phyloP scores from a whole-genome alignment of 108 stramenopile species.

The Cyclotella atomus region DNA sequence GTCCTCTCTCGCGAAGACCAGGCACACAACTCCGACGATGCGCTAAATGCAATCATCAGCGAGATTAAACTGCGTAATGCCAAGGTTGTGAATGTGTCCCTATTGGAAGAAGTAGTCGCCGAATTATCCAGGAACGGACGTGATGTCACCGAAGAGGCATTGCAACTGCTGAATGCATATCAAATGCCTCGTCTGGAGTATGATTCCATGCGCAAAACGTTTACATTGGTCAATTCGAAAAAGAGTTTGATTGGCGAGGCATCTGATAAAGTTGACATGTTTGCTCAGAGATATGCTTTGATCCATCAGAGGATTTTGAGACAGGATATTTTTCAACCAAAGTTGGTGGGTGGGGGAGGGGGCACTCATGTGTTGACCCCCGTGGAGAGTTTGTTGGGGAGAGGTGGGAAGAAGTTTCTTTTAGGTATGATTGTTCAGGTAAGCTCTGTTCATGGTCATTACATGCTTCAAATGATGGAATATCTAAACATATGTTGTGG shows the following conservation, averaged over 20 bases:
- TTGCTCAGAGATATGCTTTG: conserved; percentile 71
- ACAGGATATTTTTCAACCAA: conserved; percentile 67
- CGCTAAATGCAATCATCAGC: conserved; percentile 39
- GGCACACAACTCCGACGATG: conserved; percentile 27
- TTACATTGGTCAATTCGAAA: conserved; percentile 11
- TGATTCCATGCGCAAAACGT: conserved; percentile 29
- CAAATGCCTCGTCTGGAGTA: conserved; percentile 18
- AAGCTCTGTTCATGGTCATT: background rate
- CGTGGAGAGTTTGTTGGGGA: conserved; percentile 66
- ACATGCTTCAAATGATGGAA: background rate
- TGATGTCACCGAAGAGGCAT: conserved; percentile 42
- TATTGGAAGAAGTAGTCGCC: conserved; percentile 57
- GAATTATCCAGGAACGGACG: conserved; percentile 29
- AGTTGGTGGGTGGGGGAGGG: conserved; percentile 36
- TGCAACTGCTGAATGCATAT: conserved; percentile 28
- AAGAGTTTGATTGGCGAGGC: conserved; percentile 25
- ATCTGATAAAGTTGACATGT: conserved; percentile 60
- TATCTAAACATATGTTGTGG: background rate
- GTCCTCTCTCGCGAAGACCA: conserved; percentile 50
- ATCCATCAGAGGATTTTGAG: conserved; percentile 81
- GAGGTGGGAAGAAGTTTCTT: conserved; percentile 47
- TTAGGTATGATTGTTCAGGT: conserved; percentile 68
- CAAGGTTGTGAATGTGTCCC: conserved; percentile 45
- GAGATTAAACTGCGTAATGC: conserved; percentile 48
- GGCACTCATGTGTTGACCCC: conserved; percentile 51